Percentiles rank a stretch among this genome's conserved stretches.
These are phyloP conservation scores for Plasmopara viticola DNA, from an alignment of 352 stramenopile species.

Conservation along the genomic window DNA sequence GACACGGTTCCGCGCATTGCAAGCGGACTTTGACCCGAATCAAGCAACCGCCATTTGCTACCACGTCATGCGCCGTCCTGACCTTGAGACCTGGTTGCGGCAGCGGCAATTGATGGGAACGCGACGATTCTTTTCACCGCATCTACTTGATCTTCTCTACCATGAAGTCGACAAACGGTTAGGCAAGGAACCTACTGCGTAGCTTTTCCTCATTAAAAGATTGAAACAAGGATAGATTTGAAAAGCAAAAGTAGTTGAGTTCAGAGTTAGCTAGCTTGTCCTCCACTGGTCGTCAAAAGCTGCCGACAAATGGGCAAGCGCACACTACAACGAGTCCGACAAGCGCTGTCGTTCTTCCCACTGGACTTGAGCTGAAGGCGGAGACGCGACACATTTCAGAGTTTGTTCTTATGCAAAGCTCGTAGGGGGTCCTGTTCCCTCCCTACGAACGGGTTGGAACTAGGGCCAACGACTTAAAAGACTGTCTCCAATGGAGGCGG, in stretches of 20 bases:
- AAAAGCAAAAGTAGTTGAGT: neutral
- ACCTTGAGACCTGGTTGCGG: constrained; percentile 25
- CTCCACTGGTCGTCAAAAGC: too few species aligned
- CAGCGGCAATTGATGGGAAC: constrained; percentile 8
- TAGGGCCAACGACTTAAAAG: constrained; percentile 5
- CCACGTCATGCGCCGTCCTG: constrained; percentile 22
- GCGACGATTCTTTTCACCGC: neutral
- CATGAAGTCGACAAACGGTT: constrained; percentile 9
- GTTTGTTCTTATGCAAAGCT: neutral
- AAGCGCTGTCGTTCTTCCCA: constrained; percentile 6
- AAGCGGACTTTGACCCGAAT: constrained; percentile 20
- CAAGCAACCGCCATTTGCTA: constrained; percentile 30
- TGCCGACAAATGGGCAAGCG: too few species aligned
- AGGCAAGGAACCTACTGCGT: too few species aligned
- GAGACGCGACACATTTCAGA: constrained; percentile 10
- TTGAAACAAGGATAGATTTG: neutral
- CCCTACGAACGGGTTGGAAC: neutral
- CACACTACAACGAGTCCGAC: constrained; percentile 4
- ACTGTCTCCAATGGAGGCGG: constrained; percentile 1
- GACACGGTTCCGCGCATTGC: constrained; percentile 15
- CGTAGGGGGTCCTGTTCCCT: neutral
- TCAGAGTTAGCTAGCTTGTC: neutral
- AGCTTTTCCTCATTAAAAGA: neutral
- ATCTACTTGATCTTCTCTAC: constrained; percentile 8
- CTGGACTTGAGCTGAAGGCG: constrained; percentile 4